These are phyloP conservation scores for Tuber melanosporum DNA, from an alignment of 495 filamentous ascomycete genomes.

Conservation along the genomic window DNA sequence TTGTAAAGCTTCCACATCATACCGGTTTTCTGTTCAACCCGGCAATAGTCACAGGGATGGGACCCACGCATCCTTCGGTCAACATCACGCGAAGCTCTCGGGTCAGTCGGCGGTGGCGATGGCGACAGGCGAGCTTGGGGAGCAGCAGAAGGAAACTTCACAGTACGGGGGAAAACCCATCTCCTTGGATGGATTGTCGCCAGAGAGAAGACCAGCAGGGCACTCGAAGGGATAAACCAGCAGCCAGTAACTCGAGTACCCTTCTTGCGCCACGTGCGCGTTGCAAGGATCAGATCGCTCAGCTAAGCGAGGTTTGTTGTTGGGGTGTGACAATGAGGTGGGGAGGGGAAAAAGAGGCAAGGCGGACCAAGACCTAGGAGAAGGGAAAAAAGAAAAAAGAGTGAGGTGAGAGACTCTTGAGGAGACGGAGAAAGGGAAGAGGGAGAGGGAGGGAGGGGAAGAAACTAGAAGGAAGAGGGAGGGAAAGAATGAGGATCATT, in stretches of 20 bases:
- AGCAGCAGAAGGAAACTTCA: slow-evolving; percentile 21
- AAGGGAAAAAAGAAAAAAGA: background rate
- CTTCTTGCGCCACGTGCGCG: slow-evolving; percentile 31
- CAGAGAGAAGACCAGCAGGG: slow-evolving; percentile 10
- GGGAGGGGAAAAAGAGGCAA: background rate
- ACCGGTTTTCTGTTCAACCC: background rate
- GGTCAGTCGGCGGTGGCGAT: background rate
- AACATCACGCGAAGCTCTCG: background rate
- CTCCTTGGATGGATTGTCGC: slow-evolving; percentile 25
- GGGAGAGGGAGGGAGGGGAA: background rate
- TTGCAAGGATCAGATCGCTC: slow-evolving; percentile 30
- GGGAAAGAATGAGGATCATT: background rate
- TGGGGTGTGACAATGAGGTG: slow-evolving; percentile 8
- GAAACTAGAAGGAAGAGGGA: background rate
- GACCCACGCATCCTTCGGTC: slow-evolving; percentile 1
- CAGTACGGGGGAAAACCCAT: slow-evolving; percentile 5
- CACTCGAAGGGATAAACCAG: slow-evolving; percentile 2
- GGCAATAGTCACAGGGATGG: background rate
- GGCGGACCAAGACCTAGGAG: background rate
- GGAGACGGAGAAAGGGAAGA: background rate
- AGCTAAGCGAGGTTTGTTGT: slow-evolving; percentile 31
- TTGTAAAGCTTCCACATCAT: background rate
- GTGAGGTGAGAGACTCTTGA: background rate
- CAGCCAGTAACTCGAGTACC: slow-evolving; percentile 1
- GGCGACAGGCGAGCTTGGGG: slow-evolving; percentile 3